phyloP scores from a whole-genome alignment of 768 basidiomycete genomes.

The Collybia sordida region DNA sequence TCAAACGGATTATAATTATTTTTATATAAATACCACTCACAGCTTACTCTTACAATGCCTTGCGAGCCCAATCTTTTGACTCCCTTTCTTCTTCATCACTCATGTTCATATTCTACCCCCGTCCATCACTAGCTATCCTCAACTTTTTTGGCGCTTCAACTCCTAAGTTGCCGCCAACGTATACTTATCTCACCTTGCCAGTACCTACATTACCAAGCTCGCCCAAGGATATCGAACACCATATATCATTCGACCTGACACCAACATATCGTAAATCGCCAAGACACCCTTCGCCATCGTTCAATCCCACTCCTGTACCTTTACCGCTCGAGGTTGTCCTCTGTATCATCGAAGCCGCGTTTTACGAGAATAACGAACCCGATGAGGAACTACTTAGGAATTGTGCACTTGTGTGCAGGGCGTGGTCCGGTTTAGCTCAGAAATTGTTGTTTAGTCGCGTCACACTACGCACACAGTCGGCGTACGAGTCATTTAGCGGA shows the following conservation, averaged over 20 bases:
- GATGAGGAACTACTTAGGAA: conserved; percentile 44
- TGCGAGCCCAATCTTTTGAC: conserved; percentile 2
- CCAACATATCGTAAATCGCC: conserved; percentile 18
- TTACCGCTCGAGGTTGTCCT: conserved; percentile 67
- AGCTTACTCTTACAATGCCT: conserved; percentile 15
- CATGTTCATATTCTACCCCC: conserved; percentile 9
- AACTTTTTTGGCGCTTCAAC: conserved; percentile 27
- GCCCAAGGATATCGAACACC: conserved; percentile 31
- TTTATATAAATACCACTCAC: conserved; percentile 21
- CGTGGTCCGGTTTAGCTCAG: conserved; percentile 67
- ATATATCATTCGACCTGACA: conserved; percentile 39
- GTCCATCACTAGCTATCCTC: conserved; percentile 27
- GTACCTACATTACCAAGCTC: conserved; percentile 22
- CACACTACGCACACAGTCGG: conserved; percentile 49
- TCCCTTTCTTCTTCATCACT: conserved; percentile 11
- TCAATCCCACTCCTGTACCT: conserved; percentile 20
- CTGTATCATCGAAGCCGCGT: conserved; percentile 60
- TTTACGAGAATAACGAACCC: conserved; percentile 31
- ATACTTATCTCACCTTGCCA: conserved; percentile 14
- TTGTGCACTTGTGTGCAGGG: conserved; percentile 64
- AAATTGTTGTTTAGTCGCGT: conserved; percentile 62
- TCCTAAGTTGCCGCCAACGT: conserved; percentile 19
- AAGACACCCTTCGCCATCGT: conserved; percentile 14
- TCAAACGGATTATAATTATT: conserved; percentile 10
- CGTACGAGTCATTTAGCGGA: conserved; percentile 51